A percentile compares a stretch with the other conserved stretches of the same genome.
These are phyloP conservation scores for Prillingera fragicola DNA, from an alignment of 1,284 basidiomycete genomes.

Conservation along the genomic window DNA sequence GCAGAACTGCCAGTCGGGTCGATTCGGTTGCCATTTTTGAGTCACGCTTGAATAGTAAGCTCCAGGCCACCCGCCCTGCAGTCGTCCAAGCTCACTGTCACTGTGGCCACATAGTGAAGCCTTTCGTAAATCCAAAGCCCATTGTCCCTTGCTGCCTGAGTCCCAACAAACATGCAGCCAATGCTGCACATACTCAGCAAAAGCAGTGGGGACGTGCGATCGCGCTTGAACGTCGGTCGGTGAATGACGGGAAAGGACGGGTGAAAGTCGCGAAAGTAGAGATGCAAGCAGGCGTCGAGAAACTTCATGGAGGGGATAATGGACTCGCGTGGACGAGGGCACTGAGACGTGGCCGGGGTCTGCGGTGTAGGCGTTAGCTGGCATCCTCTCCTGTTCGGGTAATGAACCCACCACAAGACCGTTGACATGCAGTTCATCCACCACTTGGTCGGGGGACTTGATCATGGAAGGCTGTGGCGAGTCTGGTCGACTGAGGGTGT, in stretches of 20 bases:
- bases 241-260: slow-evolving; percentile 37
- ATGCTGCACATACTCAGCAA: slow-evolving; percentile 23
- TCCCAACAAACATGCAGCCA: slow-evolving; percentile 16
- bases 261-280: slow-evolving; percentile 42
- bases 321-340: no score
- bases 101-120: slow-evolving; percentile 5
- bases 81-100: not conserved
- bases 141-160: slow-evolving; percentile 8
- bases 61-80: not conserved
- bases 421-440: slow-evolving; percentile 3
- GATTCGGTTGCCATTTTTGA: slow-evolving; percentile 5
- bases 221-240: slow-evolving; percentile 25
- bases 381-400: no score
- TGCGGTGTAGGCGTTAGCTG: no score
- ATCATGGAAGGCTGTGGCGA: slow-evolving; percentile 3
- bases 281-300: slow-evolving; percentile 18
- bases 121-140: slow-evolving; percentile 14
- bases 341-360: no score
- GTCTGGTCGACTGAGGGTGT: slow-evolving; percentile 5
- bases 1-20: slow-evolving; percentile 1
- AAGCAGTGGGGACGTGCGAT: slow-evolving; percentile 32
- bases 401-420: not conserved
- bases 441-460: slow-evolving; percentile 7
- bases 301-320: slow-evolving; percentile 16
- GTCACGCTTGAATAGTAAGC: slow-evolving; percentile 4